Conservation (phyloP, 768 basidiomycete genomes). For the Tricholoma bakamatsutake region DNA sequence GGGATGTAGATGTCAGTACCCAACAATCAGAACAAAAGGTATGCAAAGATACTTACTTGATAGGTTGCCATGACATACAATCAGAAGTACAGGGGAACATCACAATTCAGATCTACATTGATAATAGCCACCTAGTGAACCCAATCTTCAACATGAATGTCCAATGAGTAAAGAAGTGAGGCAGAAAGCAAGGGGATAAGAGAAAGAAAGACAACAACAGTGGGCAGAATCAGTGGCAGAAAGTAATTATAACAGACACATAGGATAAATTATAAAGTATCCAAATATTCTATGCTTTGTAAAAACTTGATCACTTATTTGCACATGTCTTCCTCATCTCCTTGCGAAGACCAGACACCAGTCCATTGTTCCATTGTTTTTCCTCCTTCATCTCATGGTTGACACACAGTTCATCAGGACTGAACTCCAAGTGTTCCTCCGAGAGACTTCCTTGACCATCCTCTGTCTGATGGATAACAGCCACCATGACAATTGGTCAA, state of each 20-base stretch:
- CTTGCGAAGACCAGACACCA: not conserved
- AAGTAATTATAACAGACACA: not conserved
- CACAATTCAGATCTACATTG: not conserved
- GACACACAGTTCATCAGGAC: not conserved
- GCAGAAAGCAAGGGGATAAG: not conserved
- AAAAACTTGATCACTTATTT: not conserved
- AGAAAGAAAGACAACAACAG: not conserved
- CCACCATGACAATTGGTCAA: not conserved
- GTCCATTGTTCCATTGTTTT: not conserved
- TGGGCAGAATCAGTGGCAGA: not conserved
- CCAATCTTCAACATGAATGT: not conserved
- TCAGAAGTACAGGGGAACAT: not conserved
- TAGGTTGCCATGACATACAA: not conserved
- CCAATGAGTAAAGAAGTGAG: not conserved
- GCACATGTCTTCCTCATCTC: not conserved
- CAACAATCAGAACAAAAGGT: not conserved
- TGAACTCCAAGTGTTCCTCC: not conserved
- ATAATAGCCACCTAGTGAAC: not conserved
- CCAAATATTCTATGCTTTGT: not conserved
- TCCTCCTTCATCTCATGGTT: not conserved
- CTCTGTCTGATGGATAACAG: not conserved
- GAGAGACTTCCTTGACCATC: not conserved
- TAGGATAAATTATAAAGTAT: not conserved
- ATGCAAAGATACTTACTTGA: slow-evolving; percentile 2
- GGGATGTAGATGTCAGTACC: not conserved